Evolutionary conservation across 1,284 basidiomycete species (phyloP), one percentile per base, ranked within the genome.

Genomic region (Cutaneotrichosporon sp.): DNA sequence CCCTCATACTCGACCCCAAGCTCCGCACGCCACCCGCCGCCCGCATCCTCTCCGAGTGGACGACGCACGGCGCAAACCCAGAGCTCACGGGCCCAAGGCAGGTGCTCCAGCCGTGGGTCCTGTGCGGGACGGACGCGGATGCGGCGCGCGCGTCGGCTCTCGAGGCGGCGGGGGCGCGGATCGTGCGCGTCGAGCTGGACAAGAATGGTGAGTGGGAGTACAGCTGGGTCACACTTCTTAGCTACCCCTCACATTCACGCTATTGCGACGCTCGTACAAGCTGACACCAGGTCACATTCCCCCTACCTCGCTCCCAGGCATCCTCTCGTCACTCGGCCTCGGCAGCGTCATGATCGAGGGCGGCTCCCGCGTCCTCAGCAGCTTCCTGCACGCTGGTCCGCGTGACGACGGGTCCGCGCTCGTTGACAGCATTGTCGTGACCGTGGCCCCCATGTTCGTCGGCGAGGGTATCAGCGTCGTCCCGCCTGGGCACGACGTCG

Each of bases 321-420:
- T 81, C 9, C 81, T 94, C 27, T 76, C 78, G 24, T 73, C 78
- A 13, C 79, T 84, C 25, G 87, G 85, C 11, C 83, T 97, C 61
- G 79, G 79, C 9, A 88, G 88, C 4, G 81, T 97, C 56, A 99
- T 99, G 95, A 89, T 97, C 11, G 95, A 99, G 81, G 95, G 95
- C 56, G 95, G 95, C 18, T 90, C 92, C 4, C 80, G 82, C 5
- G 84, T 98, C 62, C 93, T 99, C 60, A 82, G 84, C 18, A 87
- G 89, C 2, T 92, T 95, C 78, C 81, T 97, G 0, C 70, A 73
- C 22, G 71, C 76, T 1, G 65, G 64, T 2, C 34, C n/a, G 2
- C 65, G 74, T 31, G 43, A 56, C 14, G 72, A 78, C 22, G 79
- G 80, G 25, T 74, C 78, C 13, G 71, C 70, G 4, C 63, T 85